These are phyloP conservation scores for Drosera spatulata DNA, from an alignment of 179 eudicot genomes.

Conservation along the genomic window DNA sequence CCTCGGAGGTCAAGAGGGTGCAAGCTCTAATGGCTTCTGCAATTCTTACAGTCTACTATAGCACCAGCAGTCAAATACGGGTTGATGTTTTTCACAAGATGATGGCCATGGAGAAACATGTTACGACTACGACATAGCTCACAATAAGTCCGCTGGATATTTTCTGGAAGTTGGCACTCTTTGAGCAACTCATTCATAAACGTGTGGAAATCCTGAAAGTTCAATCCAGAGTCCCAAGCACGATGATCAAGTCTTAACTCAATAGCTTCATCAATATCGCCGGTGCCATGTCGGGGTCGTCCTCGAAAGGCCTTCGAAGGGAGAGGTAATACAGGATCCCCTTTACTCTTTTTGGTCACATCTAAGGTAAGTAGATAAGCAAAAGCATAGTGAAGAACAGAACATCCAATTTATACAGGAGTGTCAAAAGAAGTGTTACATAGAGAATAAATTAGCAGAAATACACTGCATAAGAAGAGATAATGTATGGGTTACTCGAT, in stretches of 20 bases:
- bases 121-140: conserved; percentile 45
- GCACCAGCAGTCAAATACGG: conserved; percentile 34
- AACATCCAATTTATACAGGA: too few relatives aligned
- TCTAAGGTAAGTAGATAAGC: too few relatives aligned
- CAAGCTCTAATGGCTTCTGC: conserved; percentile 29
- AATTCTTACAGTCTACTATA: conserved; percentile 31
- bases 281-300: neutral
- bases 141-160: conserved; percentile 29
- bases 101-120: conserved; percentile 27
- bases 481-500: conserved; percentile 14
- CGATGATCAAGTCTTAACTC: too few relatives aligned
- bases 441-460: neutral
- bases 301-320: conserved; percentile 16
- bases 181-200: conserved; percentile 38
- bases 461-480: too few relatives aligned
- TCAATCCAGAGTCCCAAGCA: neutral
- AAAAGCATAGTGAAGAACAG: too few relatives aligned
- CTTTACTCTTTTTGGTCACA: conserved; percentile 1
- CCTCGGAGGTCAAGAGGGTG: conserved; percentile 21
- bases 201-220: conserved; percentile 33
- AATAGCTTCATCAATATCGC: too few relatives aligned
- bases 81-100: conserved; percentile 27
- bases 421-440: neutral
- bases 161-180: conserved; percentile 35
- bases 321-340: conserved; percentile 14